These are phyloP conservation scores for Xylariaceae sp. DNA, from an alignment of 2,329 filamentous ascomycete species.

Conservation along the genomic window DNA sequence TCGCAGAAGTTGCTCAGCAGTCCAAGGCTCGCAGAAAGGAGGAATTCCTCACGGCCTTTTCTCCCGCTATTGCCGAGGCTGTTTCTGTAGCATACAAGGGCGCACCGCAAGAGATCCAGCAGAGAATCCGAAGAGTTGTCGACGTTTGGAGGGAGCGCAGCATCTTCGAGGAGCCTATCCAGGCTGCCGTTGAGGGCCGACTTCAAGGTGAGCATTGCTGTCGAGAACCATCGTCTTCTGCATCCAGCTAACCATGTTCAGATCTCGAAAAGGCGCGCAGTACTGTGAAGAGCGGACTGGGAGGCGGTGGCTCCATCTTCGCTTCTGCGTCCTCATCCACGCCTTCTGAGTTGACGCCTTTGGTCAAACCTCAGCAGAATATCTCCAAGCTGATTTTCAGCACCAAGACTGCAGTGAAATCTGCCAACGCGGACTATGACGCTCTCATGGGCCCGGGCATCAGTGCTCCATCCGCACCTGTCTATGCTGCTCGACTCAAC, in stretches of 20 bases:
- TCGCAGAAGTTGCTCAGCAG: conserved; percentile 87
- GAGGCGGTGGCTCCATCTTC: conserved; percentile 64
- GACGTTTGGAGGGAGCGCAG: conserved; percentile 88
- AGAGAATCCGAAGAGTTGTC: conserved; percentile 81
- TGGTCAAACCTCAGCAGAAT: conserved; percentile 72
- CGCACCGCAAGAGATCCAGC: conserved; percentile 79
- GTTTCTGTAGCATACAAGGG: conserved; percentile 87
- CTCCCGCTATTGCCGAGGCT: conserved; percentile 90
- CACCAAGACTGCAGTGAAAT: conserved; percentile 63
- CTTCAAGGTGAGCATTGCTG: conserved; percentile 64
- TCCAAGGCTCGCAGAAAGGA: conserved; percentile 89
- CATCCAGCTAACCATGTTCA: conserved; percentile 29
- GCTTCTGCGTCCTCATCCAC: conserved; percentile 52
- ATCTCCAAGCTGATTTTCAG: conserved; percentile 70
- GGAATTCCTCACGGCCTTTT: conserved; percentile 89
- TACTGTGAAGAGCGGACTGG: conserved; percentile 49
- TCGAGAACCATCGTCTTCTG: not conserved
- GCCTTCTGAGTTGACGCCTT: conserved; percentile 72
- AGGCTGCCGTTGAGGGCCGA: conserved; percentile 75
- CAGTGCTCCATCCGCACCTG: conserved; percentile 74
- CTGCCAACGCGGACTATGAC: conserved; percentile 77
- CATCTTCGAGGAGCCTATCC: conserved; percentile 80
- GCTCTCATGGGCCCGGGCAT: conserved; percentile 74
- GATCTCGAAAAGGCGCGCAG: conserved; percentile 63
- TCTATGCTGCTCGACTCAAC: conserved; percentile 86